A percentile compares a stretch with the other conserved stretches of the same genome.
These are phyloP conservation scores for Gossypium gossypioides DNA, from an alignment of 441 rosid species.

Conservation along the genomic window DNA sequence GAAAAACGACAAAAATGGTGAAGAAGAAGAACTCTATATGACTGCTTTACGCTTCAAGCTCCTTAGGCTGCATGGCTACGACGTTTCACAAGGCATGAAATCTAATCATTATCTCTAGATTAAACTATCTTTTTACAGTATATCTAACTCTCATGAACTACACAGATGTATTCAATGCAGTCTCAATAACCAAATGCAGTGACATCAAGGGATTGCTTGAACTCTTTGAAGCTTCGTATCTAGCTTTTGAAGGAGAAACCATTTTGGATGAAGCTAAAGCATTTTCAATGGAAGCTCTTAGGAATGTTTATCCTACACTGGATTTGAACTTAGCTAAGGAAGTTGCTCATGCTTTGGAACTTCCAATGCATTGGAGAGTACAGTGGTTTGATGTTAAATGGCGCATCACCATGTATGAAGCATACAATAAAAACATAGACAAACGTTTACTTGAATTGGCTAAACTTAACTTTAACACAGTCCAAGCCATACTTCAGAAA, in stretches of 20 bases:
- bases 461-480: constrained; percentile 32
- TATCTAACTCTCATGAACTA: not conserved
- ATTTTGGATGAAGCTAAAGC: constrained; percentile 24
- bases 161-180: constrained; percentile 26
- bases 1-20: not conserved
- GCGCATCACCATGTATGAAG: constrained; percentile 22
- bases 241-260: constrained; percentile 27
- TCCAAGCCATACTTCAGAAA: constrained; percentile 36
- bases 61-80: constrained; percentile 32
- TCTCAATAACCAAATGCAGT: constrained; percentile 1
- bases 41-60: constrained; percentile 33
- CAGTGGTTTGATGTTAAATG: constrained; percentile 37
- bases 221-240: constrained; percentile 38
- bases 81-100: constrained; percentile 33
- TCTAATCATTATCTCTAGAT: not conserved
- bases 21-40: constrained; percentile 16
- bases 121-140: not conserved
- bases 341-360: constrained; percentile 28
- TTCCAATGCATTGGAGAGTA: constrained; percentile 35
- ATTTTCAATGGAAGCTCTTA: constrained; percentile 17
- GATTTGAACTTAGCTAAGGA: constrained; percentile 1
- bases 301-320: not conserved
- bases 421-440: not conserved
- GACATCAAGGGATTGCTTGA: constrained; percentile 26
- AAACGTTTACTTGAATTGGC: constrained; percentile 24